Evolutionary conservation across 345 rosid species (phyloP), one percentile per base, ranked within the genome.

Genomic region (Citrus mangshanensis): DNA sequence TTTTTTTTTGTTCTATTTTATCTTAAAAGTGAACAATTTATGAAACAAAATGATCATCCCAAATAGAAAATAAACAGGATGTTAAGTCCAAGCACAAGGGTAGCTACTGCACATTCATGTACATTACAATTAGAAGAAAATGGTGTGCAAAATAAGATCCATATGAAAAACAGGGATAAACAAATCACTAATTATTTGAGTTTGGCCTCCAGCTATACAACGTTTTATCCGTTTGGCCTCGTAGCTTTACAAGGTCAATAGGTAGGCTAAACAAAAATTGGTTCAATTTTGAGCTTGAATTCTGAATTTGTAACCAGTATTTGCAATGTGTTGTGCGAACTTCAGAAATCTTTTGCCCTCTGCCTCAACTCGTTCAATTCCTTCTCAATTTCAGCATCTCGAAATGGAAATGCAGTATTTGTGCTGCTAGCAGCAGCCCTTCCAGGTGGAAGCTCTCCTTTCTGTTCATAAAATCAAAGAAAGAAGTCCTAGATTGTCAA

Each of bases 371-470:
- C 92, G 32, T 89, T 89, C 42, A 93, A 89, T 82, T 93, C 93
- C 80, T 79, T 89, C 87, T 91, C 95, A 4, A 91, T 84, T 68
- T 89, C 92, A 5, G 90, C 54, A 79, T 91, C 95, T 66, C 82
- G 88, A 71, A 84, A 83, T 0, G 87, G 82, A 73, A 73, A 82
- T 71, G 79, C n/a, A 38, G 79, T 80, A 70, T 68, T 86, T 66
- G 86, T 13, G 51, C 87, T 84, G 59, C 81, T 19, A 27, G 86
- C 73, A 42, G 72, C 84, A 12, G 85, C 81, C 83, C 92, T 88
- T 72, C 93, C 95, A 0, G 93, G 88, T 9, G 95, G 97, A 54
- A 93, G 92, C 64, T 89, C 94, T 75, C 92, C 91, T 89, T 87
- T 89, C 93, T 93, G 89, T 63, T 68, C 30, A 7, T 71, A 72